These are phyloP conservation scores for Brassica juncea DNA, from an alignment of 345 rosid genomes.

Conservation along the genomic window DNA sequence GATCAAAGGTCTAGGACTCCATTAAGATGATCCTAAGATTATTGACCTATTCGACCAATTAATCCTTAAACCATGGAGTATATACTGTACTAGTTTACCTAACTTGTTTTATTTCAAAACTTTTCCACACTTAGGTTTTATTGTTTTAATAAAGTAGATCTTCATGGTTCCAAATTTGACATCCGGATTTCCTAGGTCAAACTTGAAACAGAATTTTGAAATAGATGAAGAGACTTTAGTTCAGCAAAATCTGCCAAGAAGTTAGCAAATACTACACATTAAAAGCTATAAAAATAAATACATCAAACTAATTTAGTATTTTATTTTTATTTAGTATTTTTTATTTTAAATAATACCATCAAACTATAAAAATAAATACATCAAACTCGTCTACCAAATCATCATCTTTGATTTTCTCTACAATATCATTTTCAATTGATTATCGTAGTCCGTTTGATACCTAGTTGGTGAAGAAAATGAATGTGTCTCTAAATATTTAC, in stretches of 20 bases:
- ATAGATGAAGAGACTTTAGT: background rate
- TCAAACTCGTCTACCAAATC: background rate
- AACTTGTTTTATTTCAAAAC: background rate
- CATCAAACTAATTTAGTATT: background rate
- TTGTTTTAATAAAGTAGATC: background rate
- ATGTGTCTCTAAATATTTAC: background rate
- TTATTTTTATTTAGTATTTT: too few species aligned
- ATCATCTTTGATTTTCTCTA: background rate
- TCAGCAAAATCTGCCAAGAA: background rate
- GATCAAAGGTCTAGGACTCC: background rate
- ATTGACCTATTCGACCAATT: background rate
- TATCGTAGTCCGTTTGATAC: background rate
- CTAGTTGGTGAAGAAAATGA: background rate
- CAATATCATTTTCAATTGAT: background rate
- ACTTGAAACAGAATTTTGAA: background rate
- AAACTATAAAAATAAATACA: too few species aligned
- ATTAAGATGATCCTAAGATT: background rate
- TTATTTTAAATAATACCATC: too few species aligned
- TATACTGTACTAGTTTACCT: background rate
- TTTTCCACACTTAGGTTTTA: background rate
- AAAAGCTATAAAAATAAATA: too few species aligned
- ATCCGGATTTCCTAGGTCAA: background rate
- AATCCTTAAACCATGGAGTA: background rate
- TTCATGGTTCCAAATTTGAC: background rate
- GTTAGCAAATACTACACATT: background rate